Evolutionary conservation across 768 basidiomycete species (phyloP).

Genomic region (Auriculariales sp.): DNA sequence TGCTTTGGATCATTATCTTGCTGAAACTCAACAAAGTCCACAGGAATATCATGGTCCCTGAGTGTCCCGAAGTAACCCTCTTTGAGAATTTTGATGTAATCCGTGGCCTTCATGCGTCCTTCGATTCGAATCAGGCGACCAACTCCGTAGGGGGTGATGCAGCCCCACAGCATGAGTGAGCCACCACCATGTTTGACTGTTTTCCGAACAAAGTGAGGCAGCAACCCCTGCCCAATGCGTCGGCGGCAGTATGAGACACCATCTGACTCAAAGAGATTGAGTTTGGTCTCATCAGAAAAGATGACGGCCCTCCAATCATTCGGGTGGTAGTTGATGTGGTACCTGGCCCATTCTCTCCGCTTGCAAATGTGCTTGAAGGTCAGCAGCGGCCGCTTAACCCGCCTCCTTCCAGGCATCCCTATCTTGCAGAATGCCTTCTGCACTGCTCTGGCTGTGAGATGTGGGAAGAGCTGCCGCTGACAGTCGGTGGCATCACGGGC

Average conservation of each 20-base stretch:
- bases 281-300: constrained; percentile 22
- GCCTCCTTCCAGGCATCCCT: constrained; percentile 3
- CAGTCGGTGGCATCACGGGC: constrained; percentile 1
- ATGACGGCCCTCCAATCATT: constrained; percentile 16
- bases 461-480: constrained; percentile 1
- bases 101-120: constrained; percentile 15
- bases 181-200: constrained; percentile 23
- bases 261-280: constrained; percentile 19
- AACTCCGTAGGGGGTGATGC: constrained; percentile 15
- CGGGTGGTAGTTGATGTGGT: constrained; percentile 13
- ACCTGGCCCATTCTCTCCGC: constrained; percentile 12
- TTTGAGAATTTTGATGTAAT: constrained; percentile 17
- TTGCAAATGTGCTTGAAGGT: constrained; percentile 8
- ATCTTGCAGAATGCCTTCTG: background rate
- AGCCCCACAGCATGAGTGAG: constrained; percentile 22
- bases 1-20: constrained; percentile 27
- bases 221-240: constrained; percentile 13
- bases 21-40: constrained; percentile 14
- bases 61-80: constrained; percentile 16
- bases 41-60: constrained; percentile 11
- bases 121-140: constrained; percentile 17
- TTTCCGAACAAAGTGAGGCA: constrained; percentile 12
- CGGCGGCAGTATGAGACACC: constrained; percentile 18
- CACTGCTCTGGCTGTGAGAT: background rate
- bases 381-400: constrained; percentile 12